Base-by-base conservation (phyloP, 2,329 filamentous ascomycete species). In the Hymenoscyphus fructigenus region DNA sequence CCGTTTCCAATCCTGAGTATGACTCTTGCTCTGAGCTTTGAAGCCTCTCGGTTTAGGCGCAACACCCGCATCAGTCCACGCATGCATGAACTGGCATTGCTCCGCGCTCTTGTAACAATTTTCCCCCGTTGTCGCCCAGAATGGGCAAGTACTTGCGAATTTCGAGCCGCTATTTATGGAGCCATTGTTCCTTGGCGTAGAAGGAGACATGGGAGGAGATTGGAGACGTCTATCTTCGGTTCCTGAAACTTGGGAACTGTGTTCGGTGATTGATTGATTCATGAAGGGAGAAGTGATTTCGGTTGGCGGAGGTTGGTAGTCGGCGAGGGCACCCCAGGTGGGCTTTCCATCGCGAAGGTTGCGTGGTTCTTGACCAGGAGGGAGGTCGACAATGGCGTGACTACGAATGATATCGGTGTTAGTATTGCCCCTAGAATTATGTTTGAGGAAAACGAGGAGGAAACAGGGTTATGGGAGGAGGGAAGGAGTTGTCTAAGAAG, bases 311-410 rank as follows among this genome's bases (percentile, higher is more conserved):
- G 32, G 53, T 5, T n/a, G 28, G 26, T 34, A 32, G 61, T 71
- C 69, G 14, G 63, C 67, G 7, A 68, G 50, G 6, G 67, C 65
- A 4, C 68, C 69, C 71, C 69, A 72, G 1, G 70, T 69, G 2
- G 69, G 67, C 58, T 71, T 70, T 15, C 69, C 70, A n/a, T 60
- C 64, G 34, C 66, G 68, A 5, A 71, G 38, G 44, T 73, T 70
- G n/a, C 60, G 53, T 15, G 41, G 61, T 60, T 62, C 44, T 14
- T 29, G 41, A 5, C 50, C 20, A 6, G 34, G 29, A 28, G 26
- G 28, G 12, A 47, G n/a, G 3, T 10, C 17, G 7, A 47, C 28
- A 5, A 15, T 7, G 47, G 32, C 61, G 60, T 9, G 68, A 5
- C 59, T 61, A 38, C n/a, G n/a, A n/a, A n/a, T n/a, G n/a, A n/a